phyloP scores from a whole-genome alignment of 495 filamentous ascomycete genomes.

The Parachaetomium inaequale region DNA sequence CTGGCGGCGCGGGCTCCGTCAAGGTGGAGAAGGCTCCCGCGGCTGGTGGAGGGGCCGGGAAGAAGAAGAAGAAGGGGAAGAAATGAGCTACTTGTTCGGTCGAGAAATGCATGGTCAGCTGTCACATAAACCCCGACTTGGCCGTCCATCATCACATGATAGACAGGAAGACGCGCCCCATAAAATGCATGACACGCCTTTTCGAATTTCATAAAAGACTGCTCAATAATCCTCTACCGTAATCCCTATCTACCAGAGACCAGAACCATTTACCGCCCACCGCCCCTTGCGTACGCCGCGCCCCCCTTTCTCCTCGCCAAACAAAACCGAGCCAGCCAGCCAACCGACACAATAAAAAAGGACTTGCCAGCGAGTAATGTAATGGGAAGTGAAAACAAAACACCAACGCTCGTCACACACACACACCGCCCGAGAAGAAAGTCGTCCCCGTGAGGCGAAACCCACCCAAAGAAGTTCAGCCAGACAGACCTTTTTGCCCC shows the following conservation, averaged over 20 bases:
- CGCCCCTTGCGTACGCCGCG: neutral
- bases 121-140: neutral
- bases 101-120: neutral
- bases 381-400: neutral
- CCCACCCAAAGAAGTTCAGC: neutral
- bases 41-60: conserved; percentile 38
- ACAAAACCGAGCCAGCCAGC: neutral
- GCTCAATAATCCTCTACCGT: conserved; percentile 14
- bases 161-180: neutral
- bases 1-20: conserved; percentile 57
- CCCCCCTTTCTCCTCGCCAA: neutral
- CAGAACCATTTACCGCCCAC: neutral
- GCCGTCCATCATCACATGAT: neutral
- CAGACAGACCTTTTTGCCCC: neutral
- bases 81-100: conserved; percentile 39
- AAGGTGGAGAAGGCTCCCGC: conserved; percentile 53
- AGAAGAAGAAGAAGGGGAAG: conserved; percentile 68
- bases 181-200: neutral
- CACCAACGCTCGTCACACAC: neutral
- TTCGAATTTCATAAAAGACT: neutral
- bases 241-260: neutral
- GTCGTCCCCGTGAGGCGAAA: neutral
- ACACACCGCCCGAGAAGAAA: neutral
- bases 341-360: neutral
- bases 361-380: neutral